phyloP scores from a whole-genome alignment of 2,329 filamentous ascomycete species.

The Colletotrichum sp. region DNA sequence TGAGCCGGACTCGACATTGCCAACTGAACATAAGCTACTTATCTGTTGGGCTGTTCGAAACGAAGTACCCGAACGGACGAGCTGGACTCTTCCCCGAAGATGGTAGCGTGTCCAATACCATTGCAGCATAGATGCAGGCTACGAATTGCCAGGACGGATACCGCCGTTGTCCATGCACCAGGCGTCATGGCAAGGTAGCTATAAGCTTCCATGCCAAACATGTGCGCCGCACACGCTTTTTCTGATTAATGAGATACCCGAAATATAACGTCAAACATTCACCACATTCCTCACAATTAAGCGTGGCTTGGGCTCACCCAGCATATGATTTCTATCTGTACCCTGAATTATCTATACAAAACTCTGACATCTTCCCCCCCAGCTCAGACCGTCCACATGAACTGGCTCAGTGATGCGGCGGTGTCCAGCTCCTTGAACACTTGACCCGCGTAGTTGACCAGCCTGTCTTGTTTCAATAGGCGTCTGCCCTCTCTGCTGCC shows the following conservation, averaged over 20 bases:
- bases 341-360: background rate
- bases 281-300: too few relatives aligned
- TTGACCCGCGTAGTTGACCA: background rate
- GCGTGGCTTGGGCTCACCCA: too few relatives aligned
- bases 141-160: background rate
- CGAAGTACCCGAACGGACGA: background rate
- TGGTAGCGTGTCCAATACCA: background rate
- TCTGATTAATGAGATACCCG: background rate
- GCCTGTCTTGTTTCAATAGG: rapidly evolving
- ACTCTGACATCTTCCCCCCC: background rate
- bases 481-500: background rate
- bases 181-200: background rate
- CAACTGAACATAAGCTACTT: background rate
- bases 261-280: background rate
- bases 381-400: background rate
- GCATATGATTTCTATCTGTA: background rate
- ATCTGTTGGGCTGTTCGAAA: background rate
- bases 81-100: background rate
- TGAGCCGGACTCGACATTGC: background rate
- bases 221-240: background rate
- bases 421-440: background rate
- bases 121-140: background rate
- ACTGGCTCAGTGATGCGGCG: background rate
- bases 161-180: background rate
- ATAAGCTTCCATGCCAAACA: rapidly evolving